These are phyloP conservation scores for Entomophthora muscae DNA, from an alignment of 371 early-diverging fungal genomes.

Conservation along the genomic window DNA sequence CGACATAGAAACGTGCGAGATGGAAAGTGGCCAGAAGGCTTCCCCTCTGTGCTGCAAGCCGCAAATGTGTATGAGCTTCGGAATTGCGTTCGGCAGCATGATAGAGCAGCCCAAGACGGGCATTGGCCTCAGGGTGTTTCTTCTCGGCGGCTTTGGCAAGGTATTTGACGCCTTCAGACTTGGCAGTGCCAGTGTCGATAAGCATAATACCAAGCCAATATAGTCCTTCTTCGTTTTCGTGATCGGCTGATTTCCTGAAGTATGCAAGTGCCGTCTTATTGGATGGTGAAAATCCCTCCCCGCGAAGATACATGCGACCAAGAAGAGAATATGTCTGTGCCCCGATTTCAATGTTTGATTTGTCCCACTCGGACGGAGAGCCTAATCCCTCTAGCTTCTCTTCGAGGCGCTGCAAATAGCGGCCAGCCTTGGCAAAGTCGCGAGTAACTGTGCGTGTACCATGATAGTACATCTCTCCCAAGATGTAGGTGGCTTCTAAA, in stretches of 20 bases:
- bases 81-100: constrained; percentile 14
- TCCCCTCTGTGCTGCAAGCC: constrained; percentile 14
- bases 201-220: neutral
- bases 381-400: constrained; percentile 17
- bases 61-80: constrained; percentile 13
- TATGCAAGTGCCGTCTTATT: constrained; percentile 43
- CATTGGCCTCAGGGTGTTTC: constrained; percentile 37
- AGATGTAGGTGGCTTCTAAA: constrained; percentile 32
- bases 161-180: constrained; percentile 24
- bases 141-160: constrained; percentile 40
- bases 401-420: constrained; percentile 29
- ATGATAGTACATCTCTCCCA: constrained; percentile 63
- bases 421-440: constrained; percentile 40
- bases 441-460: constrained; percentile 46
- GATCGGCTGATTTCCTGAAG: constrained; percentile 47
- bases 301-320: constrained; percentile 81
- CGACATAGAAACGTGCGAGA: neutral
- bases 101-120: constrained; percentile 24
- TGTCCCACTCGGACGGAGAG: constrained; percentile 13
- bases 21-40: neutral
- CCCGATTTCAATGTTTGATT: constrained; percentile 15
- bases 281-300: constrained; percentile 58
- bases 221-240: constrained; percentile 14
- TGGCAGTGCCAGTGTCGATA: constrained; percentile 27
- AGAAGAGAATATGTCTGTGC: constrained; percentile 61